Conservation (phyloP, 2,329 filamentous ascomycete genomes). For the Ophiostoma novo-ulmi region DNA sequence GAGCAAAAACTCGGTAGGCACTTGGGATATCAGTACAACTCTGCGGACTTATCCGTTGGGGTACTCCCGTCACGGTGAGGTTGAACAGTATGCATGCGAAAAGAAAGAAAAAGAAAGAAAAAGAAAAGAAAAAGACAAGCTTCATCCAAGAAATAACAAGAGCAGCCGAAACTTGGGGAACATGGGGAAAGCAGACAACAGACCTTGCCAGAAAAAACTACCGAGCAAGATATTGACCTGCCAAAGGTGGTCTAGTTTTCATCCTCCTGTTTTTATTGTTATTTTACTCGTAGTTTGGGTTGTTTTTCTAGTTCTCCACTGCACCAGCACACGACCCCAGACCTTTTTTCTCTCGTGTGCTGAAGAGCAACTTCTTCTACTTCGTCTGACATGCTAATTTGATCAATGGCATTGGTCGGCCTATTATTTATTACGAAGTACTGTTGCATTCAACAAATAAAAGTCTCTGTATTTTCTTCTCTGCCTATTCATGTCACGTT, state of each 20-base stretch:
- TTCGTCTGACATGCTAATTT: background rate
- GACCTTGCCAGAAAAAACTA: background rate
- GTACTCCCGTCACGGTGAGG: background rate
- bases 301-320: background rate
- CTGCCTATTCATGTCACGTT: background rate
- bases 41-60: background rate
- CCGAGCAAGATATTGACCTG: background rate
- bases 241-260: background rate
- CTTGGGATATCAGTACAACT: background rate
- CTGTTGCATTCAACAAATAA: background rate
- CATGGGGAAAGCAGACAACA: background rate
- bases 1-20: background rate
- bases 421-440: background rate
- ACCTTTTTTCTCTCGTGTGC: background rate
- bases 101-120: background rate
- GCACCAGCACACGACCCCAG: background rate
- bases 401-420: background rate
- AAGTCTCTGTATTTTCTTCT: background rate
- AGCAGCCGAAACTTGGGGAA: background rate
- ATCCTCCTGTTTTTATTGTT: background rate
- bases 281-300: too few relatives aligned
- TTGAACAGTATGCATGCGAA: background rate
- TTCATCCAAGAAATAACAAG: background rate
- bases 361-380: background rate
- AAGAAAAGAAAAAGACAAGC: background rate